phyloP scores from a whole-genome alignment of 2,329 filamentous ascomycete genomes.

The Fusarium vanettenii region DNA sequence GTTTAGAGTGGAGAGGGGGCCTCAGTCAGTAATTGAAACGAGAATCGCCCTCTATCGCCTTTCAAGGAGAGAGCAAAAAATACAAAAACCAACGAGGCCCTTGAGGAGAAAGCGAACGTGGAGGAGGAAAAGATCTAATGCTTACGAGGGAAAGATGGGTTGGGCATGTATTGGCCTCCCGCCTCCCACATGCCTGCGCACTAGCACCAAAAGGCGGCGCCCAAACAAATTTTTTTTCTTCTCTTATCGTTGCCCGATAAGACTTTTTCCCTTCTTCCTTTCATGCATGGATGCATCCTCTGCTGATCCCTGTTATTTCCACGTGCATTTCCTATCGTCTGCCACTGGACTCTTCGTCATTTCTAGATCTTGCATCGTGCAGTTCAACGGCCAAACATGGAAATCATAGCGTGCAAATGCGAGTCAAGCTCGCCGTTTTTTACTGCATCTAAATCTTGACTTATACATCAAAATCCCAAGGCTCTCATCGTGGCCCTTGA shows the following conservation, averaged over 20 bases:
- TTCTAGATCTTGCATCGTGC: background rate
- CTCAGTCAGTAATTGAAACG: slow-evolving; percentile 30
- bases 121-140: slow-evolving; percentile 30
- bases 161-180: slow-evolving; percentile 18
- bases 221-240: slow-evolving; percentile 20
- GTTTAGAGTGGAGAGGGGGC: slow-evolving; percentile 16
- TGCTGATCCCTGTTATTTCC: slow-evolving; percentile 29
- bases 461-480: slow-evolving; percentile 11
- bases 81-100: slow-evolving; percentile 44
- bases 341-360: slow-evolving; percentile 20
- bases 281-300: slow-evolving; percentile 11
- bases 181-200: background rate
- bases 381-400: background rate
- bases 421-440: background rate
- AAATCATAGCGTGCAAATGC: background rate
- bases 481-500: background rate
- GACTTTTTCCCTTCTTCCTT: slow-evolving; percentile 12
- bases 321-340: slow-evolving; percentile 35
- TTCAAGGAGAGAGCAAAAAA: slow-evolving; percentile 12
- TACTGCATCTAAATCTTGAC: slow-evolving; percentile 19
- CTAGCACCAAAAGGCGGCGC: background rate
- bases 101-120: slow-evolving; percentile 36
- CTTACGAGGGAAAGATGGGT: slow-evolving; percentile 35
- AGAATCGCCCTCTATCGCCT: slow-evolving; percentile 1
- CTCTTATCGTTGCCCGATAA: slow-evolving; percentile 36